Conservation (phyloP, 192 early-diverging fungal species). For the Rhizophagus prolifer region DNA sequence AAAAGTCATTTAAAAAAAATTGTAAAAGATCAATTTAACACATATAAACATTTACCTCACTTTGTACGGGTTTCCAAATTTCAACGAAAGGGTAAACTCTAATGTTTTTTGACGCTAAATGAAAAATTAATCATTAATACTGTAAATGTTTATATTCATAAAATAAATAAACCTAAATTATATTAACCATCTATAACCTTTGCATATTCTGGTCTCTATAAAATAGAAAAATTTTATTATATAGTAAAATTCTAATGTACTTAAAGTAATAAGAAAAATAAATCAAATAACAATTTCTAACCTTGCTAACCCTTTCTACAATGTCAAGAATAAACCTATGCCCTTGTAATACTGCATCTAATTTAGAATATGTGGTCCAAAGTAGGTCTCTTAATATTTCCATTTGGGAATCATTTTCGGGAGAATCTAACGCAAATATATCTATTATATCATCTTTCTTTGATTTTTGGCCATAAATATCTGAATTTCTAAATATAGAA, state of each 20-base stretch:
- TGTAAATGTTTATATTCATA: not conserved
- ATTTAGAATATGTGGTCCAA: conserved; percentile 73
- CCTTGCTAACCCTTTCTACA: conserved; percentile 44
- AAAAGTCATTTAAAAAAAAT: not conserved
- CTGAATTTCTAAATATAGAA: conserved; percentile 27
- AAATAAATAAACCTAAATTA: not conserved
- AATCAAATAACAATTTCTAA: not conserved
- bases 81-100: conserved; percentile 41
- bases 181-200: conserved; percentile 6
- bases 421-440: conserved; percentile 51
- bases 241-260: not conserved
- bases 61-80: conserved; percentile 45
- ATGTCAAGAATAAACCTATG: conserved; percentile 69
- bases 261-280: not conserved
- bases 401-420: conserved; percentile 56
- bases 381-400: conserved; percentile 75
- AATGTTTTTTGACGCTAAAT: conserved; percentile 24
- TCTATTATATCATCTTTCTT: conserved; percentile 43
- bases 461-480: conserved; percentile 38
- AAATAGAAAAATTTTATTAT: not conserved
- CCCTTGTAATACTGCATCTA: conserved; percentile 73
- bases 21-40: not conserved
- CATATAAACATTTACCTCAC: conserved; percentile 32
- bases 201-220: conserved; percentile 17
- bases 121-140: not conserved